A percentile compares a stretch with the other conserved stretches of the same genome.
Evolutionary conservation across 2,329 filamentous ascomycete genomes (phyloP).

Genomic region (Fusarium sp.): DNA sequence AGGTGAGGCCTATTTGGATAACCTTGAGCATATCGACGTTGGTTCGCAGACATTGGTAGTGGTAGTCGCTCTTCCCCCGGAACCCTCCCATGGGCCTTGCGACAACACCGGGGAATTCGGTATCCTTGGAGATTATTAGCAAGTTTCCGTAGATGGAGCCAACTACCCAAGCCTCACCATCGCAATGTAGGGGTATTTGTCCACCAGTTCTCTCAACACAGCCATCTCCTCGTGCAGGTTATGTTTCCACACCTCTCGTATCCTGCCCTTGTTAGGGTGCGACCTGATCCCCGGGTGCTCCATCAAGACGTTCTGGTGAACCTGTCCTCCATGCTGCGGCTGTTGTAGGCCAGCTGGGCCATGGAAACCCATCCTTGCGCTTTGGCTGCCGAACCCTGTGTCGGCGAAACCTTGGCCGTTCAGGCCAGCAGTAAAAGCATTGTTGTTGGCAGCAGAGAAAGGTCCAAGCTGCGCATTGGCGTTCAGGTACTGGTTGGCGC

Average conservation of each 20-base stretch:
- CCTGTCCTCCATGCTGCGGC: constrained; percentile 61
- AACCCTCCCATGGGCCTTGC: constrained; percentile 95
- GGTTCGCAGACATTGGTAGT: constrained; percentile 96
- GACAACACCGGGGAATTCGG: constrained; percentile 97
- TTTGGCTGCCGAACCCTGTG: constrained; percentile 83
- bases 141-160: constrained; percentile 1
- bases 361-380: constrained; percentile 87
- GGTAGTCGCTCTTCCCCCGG: constrained; percentile 93
- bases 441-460: constrained; percentile 65
- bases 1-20: constrained; percentile 93
- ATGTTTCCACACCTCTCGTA: constrained; percentile 95
- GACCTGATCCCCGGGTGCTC: constrained; percentile 53
- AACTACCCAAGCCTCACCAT: constrained; percentile 72
- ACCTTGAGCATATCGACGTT: constrained; percentile 98
- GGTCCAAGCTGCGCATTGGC: constrained; percentile 72
- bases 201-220: constrained; percentile 79
- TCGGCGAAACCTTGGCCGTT: constrained; percentile 66
- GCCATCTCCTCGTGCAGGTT: constrained; percentile 94
- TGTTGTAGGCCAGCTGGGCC: constrained; percentile 61
- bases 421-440: constrained; percentile 64
- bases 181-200: constrained; percentile 93
- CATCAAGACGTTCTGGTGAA: constrained; percentile 52
- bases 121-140: constrained; percentile 69
- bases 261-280: constrained; percentile 77
- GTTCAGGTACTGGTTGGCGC: constrained; percentile 75